Evolutionary conservation across 2,329 filamentous ascomycete genomes (phyloP).

Genomic region (Trichoderma sp.): DNA sequence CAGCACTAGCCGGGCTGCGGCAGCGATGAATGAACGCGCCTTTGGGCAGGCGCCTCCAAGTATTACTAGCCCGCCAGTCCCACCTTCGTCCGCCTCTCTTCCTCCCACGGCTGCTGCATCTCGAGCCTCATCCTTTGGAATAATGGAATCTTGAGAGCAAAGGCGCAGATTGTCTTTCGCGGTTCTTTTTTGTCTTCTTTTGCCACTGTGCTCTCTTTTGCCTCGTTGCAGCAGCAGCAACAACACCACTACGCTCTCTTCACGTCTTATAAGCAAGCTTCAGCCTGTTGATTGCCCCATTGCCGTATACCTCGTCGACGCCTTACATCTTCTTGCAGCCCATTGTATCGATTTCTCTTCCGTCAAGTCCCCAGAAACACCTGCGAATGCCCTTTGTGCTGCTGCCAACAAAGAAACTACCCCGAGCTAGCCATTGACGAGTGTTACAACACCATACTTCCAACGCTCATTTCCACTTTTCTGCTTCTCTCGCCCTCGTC

Average conservation of each 20-base stretch:
- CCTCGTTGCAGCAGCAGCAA: neutral
- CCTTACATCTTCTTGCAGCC: neutral
- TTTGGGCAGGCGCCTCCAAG: neutral
- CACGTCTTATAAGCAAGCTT: neutral
- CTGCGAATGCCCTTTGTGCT: neutral
- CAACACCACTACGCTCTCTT: constrained; percentile 1
- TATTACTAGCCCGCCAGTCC: neutral
- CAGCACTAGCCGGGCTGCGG: neutral
- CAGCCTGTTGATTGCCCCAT: neutral
- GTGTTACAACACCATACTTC: neutral
- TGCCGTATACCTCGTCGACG: neutral
- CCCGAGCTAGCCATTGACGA: neutral
- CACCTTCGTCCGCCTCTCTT: neutral
- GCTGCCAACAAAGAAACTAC: neutral
- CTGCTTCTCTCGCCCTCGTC: neutral
- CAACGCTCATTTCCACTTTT: constrained; percentile 9
- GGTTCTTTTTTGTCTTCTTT: neutral
- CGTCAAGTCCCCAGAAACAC: neutral
- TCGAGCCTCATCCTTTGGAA: neutral
- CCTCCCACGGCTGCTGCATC: neutral
- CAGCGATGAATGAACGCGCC: neutral
- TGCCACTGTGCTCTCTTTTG: constrained; percentile 3
- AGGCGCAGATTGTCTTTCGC: neutral
- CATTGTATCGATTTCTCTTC: neutral
- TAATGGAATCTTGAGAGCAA: constrained; percentile 5